These are phyloP conservation scores for Dorcoceras hygrometricum DNA, from an alignment of 257 asterid species.

Conservation along the genomic window DNA sequence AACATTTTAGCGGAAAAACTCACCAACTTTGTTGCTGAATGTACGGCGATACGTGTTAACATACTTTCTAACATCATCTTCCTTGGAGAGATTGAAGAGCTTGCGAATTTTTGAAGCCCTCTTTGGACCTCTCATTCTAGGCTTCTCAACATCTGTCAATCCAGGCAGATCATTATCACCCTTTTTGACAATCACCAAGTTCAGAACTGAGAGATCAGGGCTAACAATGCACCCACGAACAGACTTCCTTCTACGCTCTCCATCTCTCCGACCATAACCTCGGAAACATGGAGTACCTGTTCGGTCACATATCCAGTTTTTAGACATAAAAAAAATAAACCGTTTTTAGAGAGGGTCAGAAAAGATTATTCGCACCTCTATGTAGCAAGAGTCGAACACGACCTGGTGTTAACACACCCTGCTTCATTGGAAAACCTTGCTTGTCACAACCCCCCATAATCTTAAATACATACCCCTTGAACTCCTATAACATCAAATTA, in stretches of 20 bases:
- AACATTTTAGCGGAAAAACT: constrained; percentile 12
- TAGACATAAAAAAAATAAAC: background rate
- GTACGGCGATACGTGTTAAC: constrained; percentile 74
- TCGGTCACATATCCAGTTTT: background rate
- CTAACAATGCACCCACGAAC: constrained; percentile 89
- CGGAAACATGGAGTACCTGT: constrained; percentile 77
- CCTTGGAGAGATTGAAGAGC: constrained; percentile 71
- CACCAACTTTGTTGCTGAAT: constrained; percentile 56
- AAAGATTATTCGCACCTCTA: constrained; percentile 31
- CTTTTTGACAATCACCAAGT: constrained; percentile 71
- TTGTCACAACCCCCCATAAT: constrained; percentile 66
- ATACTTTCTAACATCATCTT: constrained; percentile 74
- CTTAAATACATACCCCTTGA: constrained; percentile 53
- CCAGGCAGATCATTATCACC: constrained; percentile 81
- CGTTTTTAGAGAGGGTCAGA: background rate
- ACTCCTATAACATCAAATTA: constrained; percentile 28
- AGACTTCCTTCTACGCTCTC: constrained; percentile 79
- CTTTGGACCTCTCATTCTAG: constrained; percentile 86
- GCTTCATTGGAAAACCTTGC: constrained; percentile 63
- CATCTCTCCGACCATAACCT: constrained; percentile 66
- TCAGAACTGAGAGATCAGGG: constrained; percentile 66
- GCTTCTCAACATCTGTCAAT: constrained; percentile 68
- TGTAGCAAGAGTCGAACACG: constrained; percentile 47
- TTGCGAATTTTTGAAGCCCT: constrained; percentile 81
- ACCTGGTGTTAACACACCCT: constrained; percentile 55